These are phyloP conservation scores for Fusarium compactum DNA, from an alignment of 2,329 filamentous ascomycete genomes.

Conservation along the genomic window DNA sequence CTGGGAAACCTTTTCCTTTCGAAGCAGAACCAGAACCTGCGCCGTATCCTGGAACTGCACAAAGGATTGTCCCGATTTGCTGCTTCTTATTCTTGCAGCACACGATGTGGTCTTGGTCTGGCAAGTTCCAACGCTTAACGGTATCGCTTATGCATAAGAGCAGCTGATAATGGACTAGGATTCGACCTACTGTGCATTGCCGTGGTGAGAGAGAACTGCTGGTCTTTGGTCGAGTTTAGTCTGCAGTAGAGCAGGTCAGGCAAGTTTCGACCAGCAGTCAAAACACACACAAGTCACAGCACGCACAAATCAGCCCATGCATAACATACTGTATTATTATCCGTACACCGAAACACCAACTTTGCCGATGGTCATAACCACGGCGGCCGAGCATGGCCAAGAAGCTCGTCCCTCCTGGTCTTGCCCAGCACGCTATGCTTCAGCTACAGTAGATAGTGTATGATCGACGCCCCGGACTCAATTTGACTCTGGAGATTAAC, in stretches of 20 bases:
- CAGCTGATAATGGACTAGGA: conserved; percentile 38
- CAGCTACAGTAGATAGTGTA: conserved; percentile 46
- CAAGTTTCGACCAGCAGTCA: conserved; percentile 40
- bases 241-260: conserved; percentile 12
- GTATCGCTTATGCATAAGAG: conserved; percentile 31
- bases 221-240: conserved; percentile 37
- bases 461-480: conserved; percentile 47
- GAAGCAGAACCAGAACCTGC: background rate
- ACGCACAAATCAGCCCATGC: conserved; percentile 43
- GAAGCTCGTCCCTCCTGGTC: conserved; percentile 28
- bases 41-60: conserved; percentile 24
- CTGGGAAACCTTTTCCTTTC: conserved; percentile 37
- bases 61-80: conserved; percentile 37
- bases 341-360: conserved; percentile 23
- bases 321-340: conserved; percentile 40
- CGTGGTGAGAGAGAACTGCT: conserved; percentile 28
- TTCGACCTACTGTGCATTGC: conserved; percentile 29
- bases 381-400: conserved; percentile 3
- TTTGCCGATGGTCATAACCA: conserved; percentile 5
- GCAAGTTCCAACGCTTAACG: conserved; percentile 18
- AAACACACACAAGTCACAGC: conserved; percentile 5
- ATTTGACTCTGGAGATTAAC: conserved; percentile 35
- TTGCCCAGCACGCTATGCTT: conserved; percentile 39
- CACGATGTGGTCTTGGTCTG: conserved; percentile 16
- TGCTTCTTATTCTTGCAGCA: conserved; percentile 20